These are phyloP conservation scores for Alternaria rosae DNA, from an alignment of 2,329 filamentous ascomycete species.

Conservation along the genomic window DNA sequence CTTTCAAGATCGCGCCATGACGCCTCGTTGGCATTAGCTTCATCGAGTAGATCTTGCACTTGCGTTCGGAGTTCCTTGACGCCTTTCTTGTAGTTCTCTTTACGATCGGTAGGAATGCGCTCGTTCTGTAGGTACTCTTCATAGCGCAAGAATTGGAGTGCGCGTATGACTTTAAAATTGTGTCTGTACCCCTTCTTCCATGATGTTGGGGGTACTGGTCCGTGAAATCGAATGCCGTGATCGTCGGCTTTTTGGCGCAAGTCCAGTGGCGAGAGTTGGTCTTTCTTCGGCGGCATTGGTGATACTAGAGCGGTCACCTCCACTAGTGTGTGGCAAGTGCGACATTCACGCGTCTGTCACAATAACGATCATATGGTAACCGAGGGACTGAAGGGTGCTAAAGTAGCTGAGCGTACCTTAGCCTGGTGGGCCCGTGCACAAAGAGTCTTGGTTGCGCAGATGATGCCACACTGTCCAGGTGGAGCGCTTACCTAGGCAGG, in stretches of 20 bases:
- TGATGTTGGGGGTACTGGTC: conserved; percentile 6
- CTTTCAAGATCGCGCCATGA: conserved; percentile 14
- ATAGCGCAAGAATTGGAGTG: conserved; percentile 8
- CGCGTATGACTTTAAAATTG: conserved; percentile 14
- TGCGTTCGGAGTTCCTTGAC: neutral
- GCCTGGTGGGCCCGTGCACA: neutral
- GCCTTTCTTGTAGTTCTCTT: neutral
- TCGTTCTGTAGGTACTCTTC: conserved; percentile 5
- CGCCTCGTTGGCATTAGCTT: conserved; percentile 7
- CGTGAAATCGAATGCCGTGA: conserved; percentile 13
- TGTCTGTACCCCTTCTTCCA: conserved; percentile 8
- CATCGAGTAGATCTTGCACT: conserved; percentile 3
- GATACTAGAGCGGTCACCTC: neutral
- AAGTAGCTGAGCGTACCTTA: neutral
- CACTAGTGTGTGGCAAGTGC: neutral
- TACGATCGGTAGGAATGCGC: neutral
- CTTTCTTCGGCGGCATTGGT: conserved; percentile 8
- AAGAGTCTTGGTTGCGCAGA: neutral
- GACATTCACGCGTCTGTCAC: neutral
- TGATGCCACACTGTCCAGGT: neutral
- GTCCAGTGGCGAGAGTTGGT: neutral
- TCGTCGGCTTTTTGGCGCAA: neutral
- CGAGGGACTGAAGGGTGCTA: neutral
- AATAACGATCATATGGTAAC: neutral
- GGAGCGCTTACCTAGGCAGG: neutral